Evolutionary conservation across 1,284 basidiomycete genomes (phyloP).

Genomic region (Ustilago lituana): DNA sequence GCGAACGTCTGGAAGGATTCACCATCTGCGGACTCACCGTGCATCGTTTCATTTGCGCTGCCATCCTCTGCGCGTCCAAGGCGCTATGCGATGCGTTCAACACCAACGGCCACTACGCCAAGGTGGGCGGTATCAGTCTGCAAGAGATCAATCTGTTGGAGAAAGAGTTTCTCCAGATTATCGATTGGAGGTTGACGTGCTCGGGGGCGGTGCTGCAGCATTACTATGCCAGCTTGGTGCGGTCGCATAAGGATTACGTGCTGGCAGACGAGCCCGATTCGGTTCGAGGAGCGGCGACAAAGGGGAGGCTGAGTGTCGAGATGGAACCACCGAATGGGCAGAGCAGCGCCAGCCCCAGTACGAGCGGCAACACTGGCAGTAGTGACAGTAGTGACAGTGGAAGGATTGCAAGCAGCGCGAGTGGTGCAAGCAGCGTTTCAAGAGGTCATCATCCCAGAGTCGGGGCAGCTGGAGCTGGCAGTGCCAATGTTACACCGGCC

Average conservation of each 20-base stretch:
- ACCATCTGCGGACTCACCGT: constrained; percentile 66
- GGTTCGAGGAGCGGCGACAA: too few relatives aligned
- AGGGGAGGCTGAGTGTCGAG: not conserved
- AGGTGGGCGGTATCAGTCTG: constrained; percentile 65
- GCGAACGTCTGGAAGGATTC: constrained; percentile 62
- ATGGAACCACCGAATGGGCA: not conserved
- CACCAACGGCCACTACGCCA: constrained; percentile 66
- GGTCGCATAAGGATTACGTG: constrained; percentile 47
- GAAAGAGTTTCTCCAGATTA: constrained; percentile 64
- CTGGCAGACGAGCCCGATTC: constrained; percentile 21
- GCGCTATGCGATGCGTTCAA: constrained; percentile 66
- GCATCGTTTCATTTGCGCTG: constrained; percentile 65
- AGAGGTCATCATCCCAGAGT: not conserved
- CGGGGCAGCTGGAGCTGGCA: not conserved
- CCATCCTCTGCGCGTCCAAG: constrained; percentile 64
- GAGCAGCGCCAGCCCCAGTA: constrained; percentile 2
- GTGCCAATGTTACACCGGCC: not conserved
- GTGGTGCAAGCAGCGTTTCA: constrained; percentile 5
- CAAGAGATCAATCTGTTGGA: constrained; percentile 66
- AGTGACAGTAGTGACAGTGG: not conserved
- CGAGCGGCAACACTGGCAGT: too few relatives aligned
- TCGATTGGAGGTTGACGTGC: constrained; percentile 65
- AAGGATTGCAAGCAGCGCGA: not conserved
- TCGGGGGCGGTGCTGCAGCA: constrained; percentile 60
- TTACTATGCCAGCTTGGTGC: constrained; percentile 63